Conservation (phyloP, 176 grass and related monocot genomes). For the Oryza brachyantha region DNA sequence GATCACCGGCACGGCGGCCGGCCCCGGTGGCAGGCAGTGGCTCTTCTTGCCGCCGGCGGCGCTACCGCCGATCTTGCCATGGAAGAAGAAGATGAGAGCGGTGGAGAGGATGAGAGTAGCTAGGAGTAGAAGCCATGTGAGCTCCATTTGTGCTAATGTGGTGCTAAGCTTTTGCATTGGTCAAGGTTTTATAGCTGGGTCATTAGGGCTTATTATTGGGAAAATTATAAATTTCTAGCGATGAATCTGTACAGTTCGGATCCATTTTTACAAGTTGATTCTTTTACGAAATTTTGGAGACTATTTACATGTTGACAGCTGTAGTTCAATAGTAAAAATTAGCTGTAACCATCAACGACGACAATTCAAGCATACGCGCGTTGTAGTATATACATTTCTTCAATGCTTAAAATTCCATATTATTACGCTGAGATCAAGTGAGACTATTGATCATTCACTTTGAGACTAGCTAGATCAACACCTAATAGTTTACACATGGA, state of each 20-base stretch:
- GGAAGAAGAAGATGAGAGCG: not conserved
- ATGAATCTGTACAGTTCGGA: too few species aligned
- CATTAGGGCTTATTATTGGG: not conserved
- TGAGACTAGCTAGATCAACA: too few species aligned
- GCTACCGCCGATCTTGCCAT: not conserved
- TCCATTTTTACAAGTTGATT: too few species aligned
- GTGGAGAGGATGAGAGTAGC: constrained; percentile 5
- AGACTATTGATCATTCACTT: too few species aligned
- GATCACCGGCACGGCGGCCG: constrained; percentile 13
- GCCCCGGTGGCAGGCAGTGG: constrained; percentile 31
- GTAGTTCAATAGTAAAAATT: not conserved
- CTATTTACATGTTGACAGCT: not conserved
- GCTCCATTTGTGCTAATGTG: constrained; percentile 10
- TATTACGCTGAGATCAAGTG: not conserved
- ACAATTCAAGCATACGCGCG: too few species aligned
- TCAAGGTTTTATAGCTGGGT: not conserved
- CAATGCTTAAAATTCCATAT: not conserved
- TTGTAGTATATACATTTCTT: too few species aligned
- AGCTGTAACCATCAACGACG: not conserved
- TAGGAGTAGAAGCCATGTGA: constrained; percentile 12
- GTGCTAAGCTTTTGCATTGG: not conserved
- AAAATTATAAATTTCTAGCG: too few species aligned
- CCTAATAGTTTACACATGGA: not conserved
- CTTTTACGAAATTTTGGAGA: too few species aligned
- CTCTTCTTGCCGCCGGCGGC: not conserved